Evolutionary conservation across 1,139 yeast genomes (phyloP).

Genomic region (Taphrina flavorubra): DNA sequence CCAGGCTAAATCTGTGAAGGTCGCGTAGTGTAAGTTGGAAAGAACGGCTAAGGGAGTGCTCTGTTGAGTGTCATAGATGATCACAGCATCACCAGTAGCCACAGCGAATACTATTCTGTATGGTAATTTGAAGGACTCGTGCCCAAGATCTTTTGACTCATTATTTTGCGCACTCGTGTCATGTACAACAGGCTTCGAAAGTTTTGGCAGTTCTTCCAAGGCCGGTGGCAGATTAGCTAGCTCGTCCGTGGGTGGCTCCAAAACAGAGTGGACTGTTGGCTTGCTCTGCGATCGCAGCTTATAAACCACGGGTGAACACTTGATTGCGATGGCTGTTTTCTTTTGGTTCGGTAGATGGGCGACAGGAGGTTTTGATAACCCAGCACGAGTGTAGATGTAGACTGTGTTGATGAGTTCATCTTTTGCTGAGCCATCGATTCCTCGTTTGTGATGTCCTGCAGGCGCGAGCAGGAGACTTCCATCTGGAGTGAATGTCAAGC

Average conservation of each 20-base stretch:
- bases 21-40: constrained; percentile 81
- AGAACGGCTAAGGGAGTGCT: constrained; percentile 72
- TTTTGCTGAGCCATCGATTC: constrained; percentile 38
- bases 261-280: constrained; percentile 13
- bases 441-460: constrained; percentile 67
- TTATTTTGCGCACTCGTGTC: constrained; percentile 7
- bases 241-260: constrained; percentile 27
- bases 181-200: background rate
- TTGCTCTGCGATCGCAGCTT: constrained; percentile 48
- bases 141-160: background rate
- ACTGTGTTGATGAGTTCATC: constrained; percentile 68
- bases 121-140: constrained; percentile 61
- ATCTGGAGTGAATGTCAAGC: constrained; percentile 86
- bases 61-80: constrained; percentile 78
- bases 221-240: constrained; percentile 19
- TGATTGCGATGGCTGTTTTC: constrained; percentile 82
- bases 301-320: constrained; percentile 74
- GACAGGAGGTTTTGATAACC: constrained; percentile 70
- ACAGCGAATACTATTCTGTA: constrained; percentile 88
- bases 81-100: constrained; percentile 87
- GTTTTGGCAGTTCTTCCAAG: background rate
- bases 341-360: constrained; percentile 77
- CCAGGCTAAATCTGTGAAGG: constrained; percentile 89
- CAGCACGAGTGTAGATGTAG: constrained; percentile 73
- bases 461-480: constrained; percentile 83